These are phyloP conservation scores for Astrocystis sublimbata DNA, from an alignment of 495 filamentous ascomycete genomes.

Conservation along the genomic window DNA sequence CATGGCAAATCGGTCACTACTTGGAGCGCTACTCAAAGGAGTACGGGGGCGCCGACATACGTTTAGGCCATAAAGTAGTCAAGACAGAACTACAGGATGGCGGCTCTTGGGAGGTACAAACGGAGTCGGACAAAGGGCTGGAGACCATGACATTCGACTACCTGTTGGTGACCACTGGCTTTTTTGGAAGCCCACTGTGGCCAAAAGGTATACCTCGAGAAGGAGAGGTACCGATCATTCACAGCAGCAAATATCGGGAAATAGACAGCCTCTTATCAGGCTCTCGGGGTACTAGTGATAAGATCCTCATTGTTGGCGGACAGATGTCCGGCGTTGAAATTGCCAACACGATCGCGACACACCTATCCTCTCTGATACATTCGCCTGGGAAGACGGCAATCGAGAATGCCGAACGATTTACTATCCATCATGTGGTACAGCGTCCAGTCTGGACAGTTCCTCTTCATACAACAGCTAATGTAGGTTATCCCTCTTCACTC, in stretches of 20 bases:
- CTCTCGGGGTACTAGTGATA: slow-evolving; percentile 41
- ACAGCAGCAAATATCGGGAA: slow-evolving; percentile 60
- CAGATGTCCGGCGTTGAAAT: slow-evolving; percentile 83
- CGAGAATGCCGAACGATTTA: slow-evolving; percentile 38
- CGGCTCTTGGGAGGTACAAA: slow-evolving; percentile 57
- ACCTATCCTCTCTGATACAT: slow-evolving; percentile 60
- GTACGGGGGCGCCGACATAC: slow-evolving; percentile 54
- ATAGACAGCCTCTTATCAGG: slow-evolving; percentile 39
- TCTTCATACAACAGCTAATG: slow-evolving; percentile 55
- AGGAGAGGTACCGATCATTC: slow-evolving; percentile 49
- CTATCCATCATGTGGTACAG: slow-evolving; percentile 68
- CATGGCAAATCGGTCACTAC: slow-evolving; percentile 76
- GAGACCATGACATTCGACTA: slow-evolving; percentile 62
- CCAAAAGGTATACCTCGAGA: slow-evolving; percentile 42
- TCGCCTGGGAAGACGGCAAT: slow-evolving; percentile 40
- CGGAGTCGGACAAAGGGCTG: slow-evolving; percentile 33
- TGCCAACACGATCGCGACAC: slow-evolving; percentile 68
- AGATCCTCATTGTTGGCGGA: slow-evolving; percentile 77
- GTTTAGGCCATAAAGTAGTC: slow-evolving; percentile 56
- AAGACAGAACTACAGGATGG: slow-evolving; percentile 40
- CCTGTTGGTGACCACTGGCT: slow-evolving; percentile 73
- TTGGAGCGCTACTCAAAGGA: slow-evolving; percentile 60
- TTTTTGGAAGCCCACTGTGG: slow-evolving; percentile 65
- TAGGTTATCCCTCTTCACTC: slow-evolving; percentile 18
- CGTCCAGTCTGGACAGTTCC: slow-evolving; percentile 75